Evolutionary conservation across 2,329 filamentous ascomycete species (phyloP), one percentile per base, ranked within the genome.

Genomic region (Myriosclerotinia curreyana): DNA sequence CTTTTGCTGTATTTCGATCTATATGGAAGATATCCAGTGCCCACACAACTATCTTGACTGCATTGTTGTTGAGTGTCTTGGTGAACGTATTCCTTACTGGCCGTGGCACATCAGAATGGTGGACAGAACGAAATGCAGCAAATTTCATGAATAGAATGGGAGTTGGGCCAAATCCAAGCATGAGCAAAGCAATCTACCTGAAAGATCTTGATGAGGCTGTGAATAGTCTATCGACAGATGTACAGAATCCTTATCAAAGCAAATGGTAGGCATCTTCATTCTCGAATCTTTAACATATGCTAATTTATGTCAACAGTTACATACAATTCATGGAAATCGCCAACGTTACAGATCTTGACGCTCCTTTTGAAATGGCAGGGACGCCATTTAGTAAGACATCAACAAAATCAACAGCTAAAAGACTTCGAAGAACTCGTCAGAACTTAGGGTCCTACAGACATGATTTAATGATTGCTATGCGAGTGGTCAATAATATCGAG

Each of bases 401-500:
- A 17, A 84, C 82, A 71, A 79, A 79, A 61, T 78, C 82, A 12
- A 82, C 84, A 9, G 84, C 86, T 0, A 76, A 77, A 12, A 85
- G 90, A 25, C 81, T 98, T 40, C 86, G 90, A 58, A 85, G 88
- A 48, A 91, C 92, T n/a, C 84, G 94, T 12, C 90, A 96, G 76
- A 85, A 88, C 31, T 84, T 99, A 0, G 94, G 90, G 0, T 81
- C 85, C 2, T 95, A 97, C 75, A 84, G 95, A 3, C 92, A 99
- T 75, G 92, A 98, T 73, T 80, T 99, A 25, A 79, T 98, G 2
- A 93, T 99, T 6, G 92, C 93, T 6, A 86, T 98, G 79, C 86
- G 93, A 5, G 85, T 97, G 2, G 88, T 98, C 66, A 97, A 98
- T 76, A 88, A 84, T 64, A 86, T 98, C 36, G 95, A 98, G 79